Evolutionary conservation across 1,284 basidiomycete genomes (phyloP), one percentile per base, ranked within the genome.

Genomic region (Marasmius oreades): DNA sequence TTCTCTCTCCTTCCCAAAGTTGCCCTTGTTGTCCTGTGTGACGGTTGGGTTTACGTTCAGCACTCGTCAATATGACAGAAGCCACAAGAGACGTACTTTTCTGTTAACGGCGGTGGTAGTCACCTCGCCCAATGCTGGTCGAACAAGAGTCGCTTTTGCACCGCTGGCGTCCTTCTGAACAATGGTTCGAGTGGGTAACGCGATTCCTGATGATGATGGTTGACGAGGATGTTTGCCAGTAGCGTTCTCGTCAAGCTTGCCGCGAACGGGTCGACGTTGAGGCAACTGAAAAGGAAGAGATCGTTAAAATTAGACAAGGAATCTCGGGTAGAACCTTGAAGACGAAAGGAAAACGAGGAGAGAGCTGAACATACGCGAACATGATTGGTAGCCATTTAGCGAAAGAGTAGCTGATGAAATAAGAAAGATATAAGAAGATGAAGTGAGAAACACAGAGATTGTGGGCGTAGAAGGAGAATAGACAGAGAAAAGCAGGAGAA

Each of bases 181-280:
- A 33, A 53, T 58, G 63, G 80, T 69, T 62, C 84, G 80, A 57
- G 80, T 72, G 48, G 69, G 64, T 55, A 73, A 63, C 51, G 73
- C 67, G 60, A 72, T 72, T 61, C 73, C 77, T 16, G 85, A 85
- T 16, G 85, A 85, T 16, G 85, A 85, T 22, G 76, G 62, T 63
- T 87, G 84, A 58, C 86, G 84, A 47, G 77, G 64, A 64, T 88
- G 83, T 70, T 76, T 82, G 65, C 77, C 81, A 63, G 77, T 78
- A 48, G 88, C 85, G 65, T 91, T 91, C 74, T 91, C 88, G 66
- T 91, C 89, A 52, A 70, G 79, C 72, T 86, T 89, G 66, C 74
- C 70, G 66, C 88, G 86, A 53, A 47, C 48, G 20, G 51, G 51
- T 55, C 58, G 54, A 61, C 62, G 53, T 42, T 53, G 39, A 50